A percentile compares a stretch with the other conserved stretches of the same genome.
These are phyloP conservation scores for Cubamyces lactineus DNA, from an alignment of 768 basidiomycete genomes.

Conservation along the genomic window DNA sequence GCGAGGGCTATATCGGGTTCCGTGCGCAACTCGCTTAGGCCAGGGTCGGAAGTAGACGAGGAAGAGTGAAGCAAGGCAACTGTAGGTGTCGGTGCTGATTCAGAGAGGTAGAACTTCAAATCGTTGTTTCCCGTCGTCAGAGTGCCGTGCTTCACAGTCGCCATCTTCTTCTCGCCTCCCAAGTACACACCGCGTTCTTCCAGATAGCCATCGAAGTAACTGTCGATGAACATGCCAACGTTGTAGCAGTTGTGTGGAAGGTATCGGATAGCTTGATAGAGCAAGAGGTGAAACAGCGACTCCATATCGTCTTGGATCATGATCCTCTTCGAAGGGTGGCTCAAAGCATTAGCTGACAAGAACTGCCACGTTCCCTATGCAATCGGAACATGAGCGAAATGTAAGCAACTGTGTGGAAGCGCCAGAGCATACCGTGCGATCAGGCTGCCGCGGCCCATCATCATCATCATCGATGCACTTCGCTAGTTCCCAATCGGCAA, in stretches of 20 bases:
- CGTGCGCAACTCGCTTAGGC: no score
- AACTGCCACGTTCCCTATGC: slow-evolving; percentile 19
- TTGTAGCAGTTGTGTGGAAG: slow-evolving; percentile 3
- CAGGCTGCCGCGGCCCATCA: background rate
- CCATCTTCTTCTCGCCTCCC: background rate
- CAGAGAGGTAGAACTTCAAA: background rate
- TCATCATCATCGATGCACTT: background rate
- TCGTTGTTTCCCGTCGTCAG: background rate
- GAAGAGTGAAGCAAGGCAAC: background rate
- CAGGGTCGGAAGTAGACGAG: no score
- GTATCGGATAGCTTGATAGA: slow-evolving; percentile 9
- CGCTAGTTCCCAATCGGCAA: slow-evolving; percentile 6
- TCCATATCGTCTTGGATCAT: slow-evolving; percentile 8
- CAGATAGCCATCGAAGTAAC: slow-evolving; percentile 7
- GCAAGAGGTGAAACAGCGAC: slow-evolving; percentile 12
- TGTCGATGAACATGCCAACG: slow-evolving; percentile 2
- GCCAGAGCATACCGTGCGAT: background rate
- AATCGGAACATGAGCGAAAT: background rate
- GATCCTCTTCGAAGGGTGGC: background rate
- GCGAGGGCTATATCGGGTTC: no score
- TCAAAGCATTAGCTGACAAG: slow-evolving; percentile 1
- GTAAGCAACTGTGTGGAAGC: background rate
- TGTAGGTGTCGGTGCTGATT: background rate
- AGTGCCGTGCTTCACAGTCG: background rate
- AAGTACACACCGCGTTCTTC: background rate